Conservation (phyloP, 2,329 filamentous ascomycete species). For the Hawksworthiomyces lignivorus region DNA sequence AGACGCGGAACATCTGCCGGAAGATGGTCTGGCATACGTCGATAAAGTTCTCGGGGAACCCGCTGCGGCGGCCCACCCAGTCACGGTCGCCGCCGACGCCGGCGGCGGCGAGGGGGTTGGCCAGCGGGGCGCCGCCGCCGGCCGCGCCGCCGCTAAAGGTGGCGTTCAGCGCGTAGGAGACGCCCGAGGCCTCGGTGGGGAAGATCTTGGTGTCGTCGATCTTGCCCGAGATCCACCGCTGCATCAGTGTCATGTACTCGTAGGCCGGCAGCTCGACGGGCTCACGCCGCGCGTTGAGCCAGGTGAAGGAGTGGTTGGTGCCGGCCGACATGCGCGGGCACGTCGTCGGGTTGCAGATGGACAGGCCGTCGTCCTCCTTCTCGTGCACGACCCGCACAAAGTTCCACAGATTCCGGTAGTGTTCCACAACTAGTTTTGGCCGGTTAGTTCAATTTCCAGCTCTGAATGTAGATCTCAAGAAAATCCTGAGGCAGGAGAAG, state of each 20-base stretch:
- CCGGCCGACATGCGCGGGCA: slow-evolving; percentile 95
- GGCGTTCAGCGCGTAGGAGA: slow-evolving; percentile 58
- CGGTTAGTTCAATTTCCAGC: slow-evolving; percentile 1
- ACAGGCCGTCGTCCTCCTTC: slow-evolving; percentile 66
- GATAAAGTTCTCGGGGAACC: slow-evolving; percentile 85
- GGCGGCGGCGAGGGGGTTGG: neutral
- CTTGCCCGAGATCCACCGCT: slow-evolving; percentile 96
- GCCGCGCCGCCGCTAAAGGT: neutral
- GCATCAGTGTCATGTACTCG: slow-evolving; percentile 92
- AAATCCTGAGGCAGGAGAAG: too few species aligned
- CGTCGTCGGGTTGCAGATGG: slow-evolving; percentile 74
- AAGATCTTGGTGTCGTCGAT: slow-evolving; percentile 86
- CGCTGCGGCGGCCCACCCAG: slow-evolving; percentile 81
- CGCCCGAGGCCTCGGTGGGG: slow-evolving; percentile 70
- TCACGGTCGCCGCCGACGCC: slow-evolving; percentile 26
- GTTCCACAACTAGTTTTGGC: slow-evolving; percentile 67
- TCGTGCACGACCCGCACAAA: slow-evolving; percentile 86
- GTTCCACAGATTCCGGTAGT: slow-evolving; percentile 80
- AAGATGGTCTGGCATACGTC: slow-evolving; percentile 90
- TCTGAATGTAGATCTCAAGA: too few species aligned
- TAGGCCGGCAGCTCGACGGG: slow-evolving; percentile 87
- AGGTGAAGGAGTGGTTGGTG: slow-evolving; percentile 90
- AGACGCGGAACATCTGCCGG: slow-evolving; percentile 97
- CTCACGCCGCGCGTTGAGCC: slow-evolving; percentile 80
- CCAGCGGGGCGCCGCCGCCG: neutral